Evolutionary conservation across 2,329 filamentous ascomycete species (phyloP), one percentile per base, ranked within the genome.

Genomic region (Capronia americana): DNA sequence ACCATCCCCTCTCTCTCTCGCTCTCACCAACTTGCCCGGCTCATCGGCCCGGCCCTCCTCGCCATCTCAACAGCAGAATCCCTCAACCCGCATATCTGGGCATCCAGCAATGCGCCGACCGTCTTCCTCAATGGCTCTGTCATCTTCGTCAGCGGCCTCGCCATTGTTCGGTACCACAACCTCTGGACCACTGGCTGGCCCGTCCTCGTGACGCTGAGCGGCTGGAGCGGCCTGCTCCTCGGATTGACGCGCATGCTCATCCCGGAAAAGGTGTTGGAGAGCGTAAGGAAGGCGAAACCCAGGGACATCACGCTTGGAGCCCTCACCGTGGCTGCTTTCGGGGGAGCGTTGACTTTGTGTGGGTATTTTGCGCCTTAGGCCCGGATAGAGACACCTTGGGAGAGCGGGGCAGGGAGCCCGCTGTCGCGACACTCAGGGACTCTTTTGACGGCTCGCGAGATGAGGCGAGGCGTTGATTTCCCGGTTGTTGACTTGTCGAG

Each of bases 201-300:
- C 7, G 48, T 64, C 14, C 62, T 64, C 12, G 44, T 64, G 20
- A 64, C 62, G 17, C 48, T 64, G 56, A 46, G 32, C 28, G 62
- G 62, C 23, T 64, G 62, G 62, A 28, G 30, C 7, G 38, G 24
- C 20, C 30, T 64, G 20, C 5, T 32, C 7, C 23, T 64, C 14
- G 62, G 62, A 17, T 59, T 64, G 28, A 41, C 32, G 20, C 62
- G 62, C 48, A 65, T 63, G 51, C 58, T 57, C 12, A 34, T 65
- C 6, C 64, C 61, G 50, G 64, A 67, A 57, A 44, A 54, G 23
- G 32, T 69, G 14, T 28, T 69, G 57, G 61, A 67, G 34, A 61
- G 64, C 44, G 65, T 65, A 2, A 55, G 41, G 30, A 50, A 55
- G 6, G 62, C 23, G 12, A 11, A 34, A 0, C 30, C 28, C 6